phyloP scores from a whole-genome alignment of 2,329 filamentous ascomycete species.

The Aspergillus caelatus region DNA sequence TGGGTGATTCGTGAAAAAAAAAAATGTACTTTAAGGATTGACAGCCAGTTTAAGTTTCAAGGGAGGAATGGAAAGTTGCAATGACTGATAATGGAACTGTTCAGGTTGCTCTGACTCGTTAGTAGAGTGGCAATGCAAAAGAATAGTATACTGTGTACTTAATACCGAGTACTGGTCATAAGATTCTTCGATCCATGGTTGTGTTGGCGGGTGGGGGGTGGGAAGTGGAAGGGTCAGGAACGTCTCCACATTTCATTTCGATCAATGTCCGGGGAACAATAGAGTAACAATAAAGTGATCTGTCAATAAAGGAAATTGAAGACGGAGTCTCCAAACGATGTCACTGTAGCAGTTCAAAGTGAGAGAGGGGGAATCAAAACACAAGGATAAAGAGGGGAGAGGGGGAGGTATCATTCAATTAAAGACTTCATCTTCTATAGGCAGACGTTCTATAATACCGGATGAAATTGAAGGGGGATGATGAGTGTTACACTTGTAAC shows the following conservation, averaged over 20 bases:
- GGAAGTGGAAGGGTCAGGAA: not conserved
- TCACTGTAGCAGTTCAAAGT: not conserved
- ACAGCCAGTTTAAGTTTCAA: not conserved
- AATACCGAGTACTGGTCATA: not conserved
- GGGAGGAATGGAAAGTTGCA: not conserved
- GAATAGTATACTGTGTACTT: not conserved
- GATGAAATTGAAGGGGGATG: no score
- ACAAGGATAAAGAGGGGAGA: not conserved
- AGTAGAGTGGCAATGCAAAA: not conserved
- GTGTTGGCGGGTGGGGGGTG: not conserved
- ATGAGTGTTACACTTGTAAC: no score
- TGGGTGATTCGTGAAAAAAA: not conserved
- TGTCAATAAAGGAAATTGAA: not conserved
- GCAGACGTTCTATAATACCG: no score
- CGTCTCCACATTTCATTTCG: not conserved
- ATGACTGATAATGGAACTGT: not conserved
- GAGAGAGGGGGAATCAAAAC: not conserved
- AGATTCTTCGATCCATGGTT: not conserved
- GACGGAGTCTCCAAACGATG: not conserved
- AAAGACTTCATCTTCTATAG: not conserved
- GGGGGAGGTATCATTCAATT: not conserved
- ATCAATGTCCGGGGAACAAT: not conserved
- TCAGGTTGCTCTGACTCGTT: not conserved
- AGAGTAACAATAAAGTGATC: not conserved
- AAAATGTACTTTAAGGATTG: not conserved